A percentile compares a stretch with the other conserved stretches of the same genome.
Evolutionary conservation across 1,139 yeast species (phyloP).

Genomic region (Yamadazyma pseudoaaseri): DNA sequence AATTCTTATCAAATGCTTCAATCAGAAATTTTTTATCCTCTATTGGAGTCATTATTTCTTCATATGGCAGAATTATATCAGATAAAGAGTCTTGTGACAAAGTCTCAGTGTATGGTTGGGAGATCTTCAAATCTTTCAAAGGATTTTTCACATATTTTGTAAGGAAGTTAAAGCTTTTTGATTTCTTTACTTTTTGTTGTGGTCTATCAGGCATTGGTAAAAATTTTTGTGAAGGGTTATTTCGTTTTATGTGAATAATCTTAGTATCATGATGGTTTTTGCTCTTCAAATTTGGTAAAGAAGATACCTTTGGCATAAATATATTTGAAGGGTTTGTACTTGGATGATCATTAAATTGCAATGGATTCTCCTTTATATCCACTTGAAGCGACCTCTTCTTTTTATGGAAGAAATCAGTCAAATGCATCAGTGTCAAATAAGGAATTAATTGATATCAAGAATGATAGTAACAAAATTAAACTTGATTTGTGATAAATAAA

Average conservation of each 20-base stretch:
- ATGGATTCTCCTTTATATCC: not conserved
- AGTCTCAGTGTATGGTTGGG: not conserved
- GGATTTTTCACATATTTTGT: constrained; percentile 6
- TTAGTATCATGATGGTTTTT: too few species aligned
- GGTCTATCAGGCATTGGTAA: too few species aligned
- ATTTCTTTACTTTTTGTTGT: constrained; percentile 2
- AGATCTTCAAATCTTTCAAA: not conserved
- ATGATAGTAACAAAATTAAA: too few species aligned
- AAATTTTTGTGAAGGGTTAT: too few species aligned
- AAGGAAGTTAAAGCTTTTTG: constrained; percentile 8
- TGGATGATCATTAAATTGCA: not conserved
- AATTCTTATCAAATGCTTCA: constrained; percentile 4
- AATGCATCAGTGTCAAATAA: not conserved
- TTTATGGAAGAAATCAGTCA: not conserved
- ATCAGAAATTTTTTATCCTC: constrained; percentile 6
- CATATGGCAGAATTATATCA: constrained; percentile 7
- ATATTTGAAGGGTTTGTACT: not conserved
- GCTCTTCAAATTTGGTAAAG: not conserved
- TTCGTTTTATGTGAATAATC: too few species aligned
- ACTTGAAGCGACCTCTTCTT: not conserved
- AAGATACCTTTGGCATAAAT: not conserved
- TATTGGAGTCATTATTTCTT: constrained; percentile 6
- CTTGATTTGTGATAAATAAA: too few species aligned
- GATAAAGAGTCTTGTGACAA: not conserved
- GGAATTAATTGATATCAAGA: too few species aligned